Percentiles rank a stretch among this genome's conserved stretches.
These are phyloP conservation scores for Carex myosuroides DNA, from an alignment of 176 grass and related monocot genomes.

Conservation along the genomic window DNA sequence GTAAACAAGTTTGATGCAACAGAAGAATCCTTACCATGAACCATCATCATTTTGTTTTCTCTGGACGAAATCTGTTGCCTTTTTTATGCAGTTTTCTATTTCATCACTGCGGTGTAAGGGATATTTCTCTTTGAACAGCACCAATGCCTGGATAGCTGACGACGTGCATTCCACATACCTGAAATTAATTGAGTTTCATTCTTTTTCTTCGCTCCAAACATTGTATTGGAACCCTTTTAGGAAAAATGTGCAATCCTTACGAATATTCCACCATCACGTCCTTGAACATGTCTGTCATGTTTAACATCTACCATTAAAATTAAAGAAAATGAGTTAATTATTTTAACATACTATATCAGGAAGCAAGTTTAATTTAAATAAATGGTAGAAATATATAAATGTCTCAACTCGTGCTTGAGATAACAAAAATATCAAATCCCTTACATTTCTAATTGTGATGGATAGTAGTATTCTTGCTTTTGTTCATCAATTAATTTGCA, in stretches of 20 bases:
- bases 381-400: not conserved
- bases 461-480: not conserved
- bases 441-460: not conserved
- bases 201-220: not conserved
- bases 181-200: not conserved
- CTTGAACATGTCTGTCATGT: conserved; percentile 63
- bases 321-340: not conserved
- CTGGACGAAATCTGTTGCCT: conserved; percentile 22
- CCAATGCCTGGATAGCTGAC: conserved; percentile 35
- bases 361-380: not conserved
- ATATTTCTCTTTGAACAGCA: conserved; percentile 35
- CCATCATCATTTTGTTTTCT: conserved; percentile 37
- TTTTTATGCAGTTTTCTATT: conserved; percentile 31
- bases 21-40: conserved; percentile 38
- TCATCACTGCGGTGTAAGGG: conserved; percentile 29
- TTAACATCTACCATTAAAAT: conserved; percentile 39
- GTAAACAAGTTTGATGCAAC: not conserved
- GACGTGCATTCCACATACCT: conserved; percentile 58
- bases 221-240: not conserved
- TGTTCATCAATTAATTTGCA: not conserved
- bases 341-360: not conserved
- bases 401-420: not conserved
- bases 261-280: conserved; percentile 62
- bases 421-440: not conserved
- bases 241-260: conserved; percentile 31